A percentile compares a stretch with the other conserved stretches of the same genome.
Conservation (phyloP, 1,284 basidiomycete species). For the Cutaneotrichosporon mucoides region DNA sequence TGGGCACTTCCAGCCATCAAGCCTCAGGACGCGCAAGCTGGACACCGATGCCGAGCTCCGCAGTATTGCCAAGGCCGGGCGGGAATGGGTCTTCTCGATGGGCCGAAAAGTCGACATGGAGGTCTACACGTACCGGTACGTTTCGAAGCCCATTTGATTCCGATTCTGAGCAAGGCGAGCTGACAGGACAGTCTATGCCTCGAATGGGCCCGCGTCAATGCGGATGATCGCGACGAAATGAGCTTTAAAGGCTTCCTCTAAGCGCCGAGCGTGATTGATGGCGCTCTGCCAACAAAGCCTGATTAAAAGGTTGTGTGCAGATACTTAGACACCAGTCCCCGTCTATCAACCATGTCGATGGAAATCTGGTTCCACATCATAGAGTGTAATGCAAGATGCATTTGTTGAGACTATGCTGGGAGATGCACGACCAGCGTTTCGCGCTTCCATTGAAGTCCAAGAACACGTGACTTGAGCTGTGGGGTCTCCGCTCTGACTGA, state of each 20-base stretch:
- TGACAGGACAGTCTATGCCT: constrained; percentile 58
- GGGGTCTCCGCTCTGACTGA: neutral
- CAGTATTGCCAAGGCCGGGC: constrained; percentile 78
- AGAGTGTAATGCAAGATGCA: too few relatives aligned
- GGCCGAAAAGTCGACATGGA: constrained; percentile 84
- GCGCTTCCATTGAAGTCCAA: too few relatives aligned
- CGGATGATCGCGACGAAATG: constrained; percentile 75
- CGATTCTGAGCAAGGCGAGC: neutral
- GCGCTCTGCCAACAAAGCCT: too few relatives aligned
- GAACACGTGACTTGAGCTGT: too few relatives aligned
- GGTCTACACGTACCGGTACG: constrained; percentile 68
- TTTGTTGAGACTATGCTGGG: too few relatives aligned
- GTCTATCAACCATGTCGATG: too few relatives aligned
- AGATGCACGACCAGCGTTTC: too few relatives aligned
- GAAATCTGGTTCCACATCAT: too few relatives aligned
- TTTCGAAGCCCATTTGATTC: too few relatives aligned
- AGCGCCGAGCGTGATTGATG: neutral
- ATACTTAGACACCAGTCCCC: too few relatives aligned
- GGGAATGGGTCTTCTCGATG: constrained; percentile 80
- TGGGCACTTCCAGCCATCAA: constrained; percentile 40
- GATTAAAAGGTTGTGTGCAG: too few relatives aligned
- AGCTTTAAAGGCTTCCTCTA: constrained; percentile 28
- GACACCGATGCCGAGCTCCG: constrained; percentile 70
- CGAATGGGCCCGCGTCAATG: constrained; percentile 79
- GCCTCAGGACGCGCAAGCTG: constrained; percentile 48